Base-by-base conservation (phyloP, 331 rosid genomes). In the Rosa hybrid region DNA sequence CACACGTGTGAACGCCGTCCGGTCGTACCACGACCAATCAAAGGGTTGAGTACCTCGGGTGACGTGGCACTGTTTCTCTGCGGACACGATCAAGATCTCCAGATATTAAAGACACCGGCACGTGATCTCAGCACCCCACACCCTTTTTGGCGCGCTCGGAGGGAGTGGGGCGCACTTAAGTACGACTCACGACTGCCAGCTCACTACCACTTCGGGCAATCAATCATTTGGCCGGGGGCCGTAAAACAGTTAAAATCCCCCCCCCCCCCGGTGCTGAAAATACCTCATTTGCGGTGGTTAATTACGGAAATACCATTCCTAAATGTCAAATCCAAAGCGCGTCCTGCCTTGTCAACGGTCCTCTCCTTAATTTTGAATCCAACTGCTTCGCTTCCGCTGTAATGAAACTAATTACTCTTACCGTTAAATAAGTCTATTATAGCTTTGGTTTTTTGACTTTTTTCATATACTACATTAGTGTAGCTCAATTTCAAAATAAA, bases 191-290 rank as follows among this genome's bases (percentile, higher is more conserved):
- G 7, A 21, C 20, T 2, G 74, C 83, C 81, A 79, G 83, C 86
- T 71, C 83, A 20, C 62, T 48, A 7, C 62, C 77, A 79, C 69
- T 70, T 44, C n/a, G 0, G 62, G 74, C 12, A 83, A 83, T 75
- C 59, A 59, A 59, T 59, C 65, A 59, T 84, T 38, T 25, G 0
- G 62, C 6, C 2, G 67, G 4, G 56, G 72, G 45, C 68, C 81
- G 42, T 25, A 34, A 60, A 8, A 8, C 38, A 34, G 49, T 49
- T 20, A 25, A 18, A 69, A 70, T 13, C 45, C 8, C 8, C 45
- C 8, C 3, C 30, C 30, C 30, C 30, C 30, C 30, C 2, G 9
- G 39, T 3, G 39, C 39, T 34, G 39, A 34, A 34, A 42, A 42
- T 51, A 12, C 50, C 79, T n/a, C 34, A 12, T n/a, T 39, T 7